Conservation (phyloP, 352 stramenopile species). For the Phytophthora boehmeriae region DNA sequence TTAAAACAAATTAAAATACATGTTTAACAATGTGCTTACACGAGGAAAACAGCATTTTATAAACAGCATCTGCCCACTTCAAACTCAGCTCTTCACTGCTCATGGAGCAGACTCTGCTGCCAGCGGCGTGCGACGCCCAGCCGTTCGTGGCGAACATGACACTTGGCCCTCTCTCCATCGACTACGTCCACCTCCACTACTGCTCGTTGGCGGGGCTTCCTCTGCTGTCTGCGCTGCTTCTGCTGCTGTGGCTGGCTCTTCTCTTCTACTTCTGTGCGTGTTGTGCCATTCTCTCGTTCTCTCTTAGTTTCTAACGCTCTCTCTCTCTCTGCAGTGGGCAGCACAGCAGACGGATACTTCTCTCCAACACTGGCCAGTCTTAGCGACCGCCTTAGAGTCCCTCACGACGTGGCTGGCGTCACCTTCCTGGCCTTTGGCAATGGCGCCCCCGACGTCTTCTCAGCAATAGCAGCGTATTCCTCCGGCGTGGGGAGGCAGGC, state of each 20-base stretch:
- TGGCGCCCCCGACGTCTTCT: constrained; percentile 96
- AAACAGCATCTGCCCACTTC: too few relatives aligned
- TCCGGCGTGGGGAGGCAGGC: constrained; percentile 72
- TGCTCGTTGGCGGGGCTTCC: constrained; percentile 55
- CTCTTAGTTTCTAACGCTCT: constrained; percentile 8
- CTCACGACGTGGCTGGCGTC: constrained; percentile 94
- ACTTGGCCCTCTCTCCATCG: constrained; percentile 71
- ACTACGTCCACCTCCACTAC: constrained; percentile 86
- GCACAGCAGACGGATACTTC: constrained; percentile 98
- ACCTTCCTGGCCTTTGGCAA: constrained; percentile 98
- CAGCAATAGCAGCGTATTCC: constrained; percentile 86
- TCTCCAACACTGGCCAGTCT: constrained; percentile 96
- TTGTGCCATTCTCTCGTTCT: background rate
- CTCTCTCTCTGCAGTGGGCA: constrained; percentile 82
- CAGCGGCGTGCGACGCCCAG: constrained; percentile 27
- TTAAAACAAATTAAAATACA: too few relatives aligned
- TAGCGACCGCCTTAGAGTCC: constrained; percentile 85
- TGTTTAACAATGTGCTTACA: too few relatives aligned
- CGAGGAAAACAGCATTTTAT: too few relatives aligned
- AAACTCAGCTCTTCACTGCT: background rate
- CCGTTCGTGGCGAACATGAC: constrained; percentile 66
- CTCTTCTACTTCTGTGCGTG: constrained; percentile 88
- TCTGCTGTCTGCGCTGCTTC: constrained; percentile 50
- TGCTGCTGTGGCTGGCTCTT: constrained; percentile 71
- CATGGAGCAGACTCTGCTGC: background rate